Percentiles rank a stretch among this genome's conserved stretches.
These are phyloP conservation scores for Entomortierella beljakovae DNA, from an alignment of 192 early-diverging fungal species.

Conservation along the genomic window DNA sequence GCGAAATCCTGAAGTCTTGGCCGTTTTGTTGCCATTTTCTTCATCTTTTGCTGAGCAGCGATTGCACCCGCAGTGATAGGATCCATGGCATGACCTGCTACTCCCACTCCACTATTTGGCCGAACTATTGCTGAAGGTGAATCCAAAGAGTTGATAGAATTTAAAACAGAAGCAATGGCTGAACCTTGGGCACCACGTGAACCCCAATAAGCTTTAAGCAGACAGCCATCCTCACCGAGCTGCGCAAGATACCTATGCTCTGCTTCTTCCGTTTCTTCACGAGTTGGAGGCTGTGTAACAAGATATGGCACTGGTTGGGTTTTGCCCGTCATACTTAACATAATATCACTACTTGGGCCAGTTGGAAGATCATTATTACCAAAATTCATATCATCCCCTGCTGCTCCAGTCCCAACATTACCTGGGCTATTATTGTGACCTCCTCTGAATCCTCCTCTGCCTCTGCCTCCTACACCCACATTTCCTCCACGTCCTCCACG, in stretches of 20 bases:
- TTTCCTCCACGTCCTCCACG: slow-evolving; percentile 21
- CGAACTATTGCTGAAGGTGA: background rate
- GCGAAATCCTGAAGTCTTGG: slow-evolving; percentile 43
- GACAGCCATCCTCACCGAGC: slow-evolving; percentile 43
- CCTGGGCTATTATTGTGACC: slow-evolving; percentile 5
- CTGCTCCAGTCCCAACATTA: slow-evolving; percentile 5
- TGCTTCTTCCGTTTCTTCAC: slow-evolving; percentile 32
- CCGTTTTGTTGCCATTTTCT: slow-evolving; percentile 23
- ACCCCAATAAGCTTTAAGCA: slow-evolving; percentile 48
- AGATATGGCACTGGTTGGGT: slow-evolving; percentile 44
- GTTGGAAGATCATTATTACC: slow-evolving; percentile 1
- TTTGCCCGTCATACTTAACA: slow-evolving; percentile 42
- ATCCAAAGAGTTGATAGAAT: slow-evolving; percentile 33
- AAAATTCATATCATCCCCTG: slow-evolving; percentile 24
- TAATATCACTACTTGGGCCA: slow-evolving; percentile 13
- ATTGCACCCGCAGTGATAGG: background rate
- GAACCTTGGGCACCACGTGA: slow-evolving; percentile 39
- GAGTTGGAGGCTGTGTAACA: slow-evolving; percentile 30
- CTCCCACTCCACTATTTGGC: background rate
- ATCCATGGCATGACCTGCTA: background rate
- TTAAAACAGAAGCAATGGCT: slow-evolving; percentile 29
- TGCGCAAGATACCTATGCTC: slow-evolving; percentile 39
- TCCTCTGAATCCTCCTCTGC: slow-evolving; percentile 10
- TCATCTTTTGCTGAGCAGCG: slow-evolving; percentile 17
- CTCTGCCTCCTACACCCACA: slow-evolving; percentile 1